These are phyloP conservation scores for Colletotrichum siamense DNA, from an alignment of 2,329 filamentous ascomycete genomes.

Conservation along the genomic window DNA sequence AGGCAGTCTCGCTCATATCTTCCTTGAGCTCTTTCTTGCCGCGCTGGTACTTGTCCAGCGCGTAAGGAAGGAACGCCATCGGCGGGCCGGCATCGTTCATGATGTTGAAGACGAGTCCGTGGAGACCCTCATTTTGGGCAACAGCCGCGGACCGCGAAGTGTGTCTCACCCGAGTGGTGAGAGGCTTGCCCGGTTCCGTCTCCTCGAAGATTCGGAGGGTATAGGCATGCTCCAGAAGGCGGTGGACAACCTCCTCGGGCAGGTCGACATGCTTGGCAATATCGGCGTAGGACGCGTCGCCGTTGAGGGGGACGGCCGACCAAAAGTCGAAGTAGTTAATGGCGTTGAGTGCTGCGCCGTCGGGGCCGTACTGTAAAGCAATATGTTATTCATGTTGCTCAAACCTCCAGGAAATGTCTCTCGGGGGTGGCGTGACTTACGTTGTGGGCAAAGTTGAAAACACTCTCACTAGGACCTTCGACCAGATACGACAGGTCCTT, in stretches of 20 bases:
- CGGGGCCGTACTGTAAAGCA: conserved; percentile 41
- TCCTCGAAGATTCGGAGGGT: conserved; percentile 43
- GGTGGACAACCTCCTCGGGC: conserved; percentile 41
- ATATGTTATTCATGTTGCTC: background rate
- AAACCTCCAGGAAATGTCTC: accelerated
- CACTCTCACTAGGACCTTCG: conserved; percentile 54
- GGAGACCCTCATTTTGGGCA: conserved; percentile 34
- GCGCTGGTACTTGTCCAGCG: conserved; percentile 34
- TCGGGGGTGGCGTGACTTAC: conserved; percentile 28
- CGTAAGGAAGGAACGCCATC: conserved; percentile 37
- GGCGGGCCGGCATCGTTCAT: conserved; percentile 43
- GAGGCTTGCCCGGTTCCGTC: conserved; percentile 21
- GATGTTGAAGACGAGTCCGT: conserved; percentile 40
- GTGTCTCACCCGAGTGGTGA: conserved; percentile 34
- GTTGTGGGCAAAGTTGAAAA: conserved; percentile 49
- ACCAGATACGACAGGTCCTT: conserved; percentile 51
- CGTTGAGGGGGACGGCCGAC: conserved; percentile 52
- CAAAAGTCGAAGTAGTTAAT: conserved; percentile 60
- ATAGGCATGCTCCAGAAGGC: conserved; percentile 42
- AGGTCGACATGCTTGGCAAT: conserved; percentile 42
- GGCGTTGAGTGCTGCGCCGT: conserved; percentile 49
- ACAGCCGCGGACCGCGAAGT: conserved; percentile 43
- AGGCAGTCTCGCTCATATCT: conserved; percentile 39
- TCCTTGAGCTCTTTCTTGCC: conserved; percentile 36
- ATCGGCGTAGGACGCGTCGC: conserved; percentile 46